These are phyloP conservation scores for Paramecium sexaurelia DNA, from an alignment of 73 alveolate species.

Conservation along the genomic window DNA sequence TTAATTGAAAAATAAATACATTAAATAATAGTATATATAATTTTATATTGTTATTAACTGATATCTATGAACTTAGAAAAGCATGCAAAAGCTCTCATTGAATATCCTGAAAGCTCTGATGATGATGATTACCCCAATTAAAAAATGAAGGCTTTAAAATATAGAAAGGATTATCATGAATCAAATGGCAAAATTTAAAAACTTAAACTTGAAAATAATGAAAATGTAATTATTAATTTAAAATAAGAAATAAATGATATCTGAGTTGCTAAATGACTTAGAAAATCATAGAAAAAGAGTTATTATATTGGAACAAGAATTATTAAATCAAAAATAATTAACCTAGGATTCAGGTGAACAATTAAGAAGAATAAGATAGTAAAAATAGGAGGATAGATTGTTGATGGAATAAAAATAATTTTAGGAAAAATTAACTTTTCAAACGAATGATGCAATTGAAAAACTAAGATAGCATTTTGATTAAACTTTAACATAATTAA, in stretches of 20 bases:
- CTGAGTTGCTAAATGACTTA: neutral
- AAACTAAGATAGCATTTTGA: constrained; percentile 1
- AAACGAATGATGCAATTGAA: neutral
- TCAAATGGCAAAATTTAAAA: neutral
- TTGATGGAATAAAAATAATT: constrained; percentile 6
- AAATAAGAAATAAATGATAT: neutral
- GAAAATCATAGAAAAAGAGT: neutral
- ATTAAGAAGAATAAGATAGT: neutral
- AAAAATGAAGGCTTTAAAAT: constrained; percentile 18
- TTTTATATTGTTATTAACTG: neutral
- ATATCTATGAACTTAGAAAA: neutral
- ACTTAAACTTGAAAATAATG: neutral
- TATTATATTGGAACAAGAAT: neutral
- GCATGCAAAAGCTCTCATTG: constrained; percentile 8
- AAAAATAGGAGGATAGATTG: neutral
- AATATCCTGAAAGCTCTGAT: neutral
- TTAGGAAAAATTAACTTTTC: neutral
- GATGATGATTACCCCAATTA: constrained; percentile 28
- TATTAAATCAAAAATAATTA: neutral
- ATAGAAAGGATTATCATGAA: constrained; percentile 9
- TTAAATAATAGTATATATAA: neutral
- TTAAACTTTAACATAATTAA: neutral
- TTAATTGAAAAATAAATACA: neutral
- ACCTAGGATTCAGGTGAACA: neutral
- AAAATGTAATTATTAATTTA: neutral